Evolutionary conservation across 2,329 filamentous ascomycete species (phyloP), one percentile per base, ranked within the genome.

Genomic region (Diaporthe citriasiana): DNA sequence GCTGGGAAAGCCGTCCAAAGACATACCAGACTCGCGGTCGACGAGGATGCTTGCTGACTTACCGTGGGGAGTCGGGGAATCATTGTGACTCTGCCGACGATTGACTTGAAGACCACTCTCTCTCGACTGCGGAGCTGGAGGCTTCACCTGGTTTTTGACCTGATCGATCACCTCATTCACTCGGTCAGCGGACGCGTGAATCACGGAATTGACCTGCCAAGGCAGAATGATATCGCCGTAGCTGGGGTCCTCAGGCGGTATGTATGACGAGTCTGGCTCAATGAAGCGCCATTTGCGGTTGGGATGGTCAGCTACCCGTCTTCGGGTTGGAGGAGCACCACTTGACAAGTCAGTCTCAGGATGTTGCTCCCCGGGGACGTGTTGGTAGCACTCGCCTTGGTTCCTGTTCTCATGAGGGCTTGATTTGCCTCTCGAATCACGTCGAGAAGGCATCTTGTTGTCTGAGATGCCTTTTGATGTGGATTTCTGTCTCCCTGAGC

Each of bases 1-100:
- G 33, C 33, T 53, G n/a, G 63, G 63, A 12, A 40, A 53, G 15
- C 47, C 63, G n/a, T 68, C 63, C 13, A 25, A 47, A 13, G 63
- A 68, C 2, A 68, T 40, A 1, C 63, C 63, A 17, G 47, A 40
- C 15, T 53, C 63, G 47, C 33, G 9, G 19, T 27, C 13, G 6
- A 9, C 2, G 9, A 68, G 17, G 15, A 25, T 0, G 4, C 17
- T 27, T 22, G 10, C 55, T 38, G 57, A 63, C 59, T 63, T 7
- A 47, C 40, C 40, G 6, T 33, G 25, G 17, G 9, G 17, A 15
- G 17, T 0, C 1, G 22, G n/a, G 9, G 38, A 0, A 17, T 1
- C 1, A 13, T 13, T 9, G 38, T 10, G 38, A 38, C 9, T 2
- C 59, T 22, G 3, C 25, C 22, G 57, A 22, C 3, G 1, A 47